Percentiles rank a stretch among this genome's conserved stretches.
Conservation (phyloP, 2,329 filamentous ascomycete genomes). For the Ceratocystis cacaofunesta region DNA sequence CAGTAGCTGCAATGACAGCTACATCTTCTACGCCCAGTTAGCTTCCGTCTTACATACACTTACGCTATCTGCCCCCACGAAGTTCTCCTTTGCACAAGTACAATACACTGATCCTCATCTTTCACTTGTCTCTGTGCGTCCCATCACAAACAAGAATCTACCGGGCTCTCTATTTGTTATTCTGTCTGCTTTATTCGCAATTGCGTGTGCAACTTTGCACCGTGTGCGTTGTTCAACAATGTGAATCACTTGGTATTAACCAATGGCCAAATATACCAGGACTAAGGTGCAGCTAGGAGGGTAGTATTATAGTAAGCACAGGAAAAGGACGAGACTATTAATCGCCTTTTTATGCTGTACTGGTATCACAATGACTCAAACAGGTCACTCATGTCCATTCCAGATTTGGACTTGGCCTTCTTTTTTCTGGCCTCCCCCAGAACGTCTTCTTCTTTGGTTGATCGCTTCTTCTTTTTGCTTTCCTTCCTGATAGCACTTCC, state of each 20-base stretch:
- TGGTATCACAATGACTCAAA: slow-evolving; percentile 40
- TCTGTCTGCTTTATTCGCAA: background rate
- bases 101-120: background rate
- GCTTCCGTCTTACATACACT: background rate
- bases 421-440: slow-evolving; percentile 28
- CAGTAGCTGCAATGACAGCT: background rate
- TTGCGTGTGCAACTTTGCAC: background rate
- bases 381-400: slow-evolving; percentile 26
- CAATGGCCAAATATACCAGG: background rate
- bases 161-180: background rate
- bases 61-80: background rate
- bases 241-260: background rate
- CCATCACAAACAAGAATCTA: background rate
- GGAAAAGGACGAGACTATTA: background rate
- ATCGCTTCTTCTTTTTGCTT: slow-evolving; percentile 25
- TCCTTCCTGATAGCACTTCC: slow-evolving; percentile 10
- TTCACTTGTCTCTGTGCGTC: background rate
- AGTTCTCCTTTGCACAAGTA: background rate
- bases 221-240: background rate
- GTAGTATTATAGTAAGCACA: background rate
- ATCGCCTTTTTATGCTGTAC: background rate
- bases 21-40: background rate
- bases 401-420: slow-evolving; percentile 42
- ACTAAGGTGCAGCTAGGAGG: background rate
- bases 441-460: background rate